These are phyloP conservation scores for Sugiyamaella americana DNA, from an alignment of 805 yeast species.

Conservation along the genomic window DNA sequence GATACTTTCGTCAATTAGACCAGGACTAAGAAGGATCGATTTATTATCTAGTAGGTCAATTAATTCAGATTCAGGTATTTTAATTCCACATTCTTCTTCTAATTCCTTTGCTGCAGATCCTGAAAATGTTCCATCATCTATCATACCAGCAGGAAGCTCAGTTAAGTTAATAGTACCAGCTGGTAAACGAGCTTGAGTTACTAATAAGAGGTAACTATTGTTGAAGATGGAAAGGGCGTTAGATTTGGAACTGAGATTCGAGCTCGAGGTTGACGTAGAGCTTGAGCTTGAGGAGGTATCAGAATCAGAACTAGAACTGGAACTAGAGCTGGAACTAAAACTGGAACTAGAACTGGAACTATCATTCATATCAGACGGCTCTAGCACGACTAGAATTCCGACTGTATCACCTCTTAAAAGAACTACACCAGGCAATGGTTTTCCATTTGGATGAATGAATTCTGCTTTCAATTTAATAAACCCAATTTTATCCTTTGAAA, in stretches of 20 bases:
- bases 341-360: not conserved
- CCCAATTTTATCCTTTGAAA: conserved; percentile 19
- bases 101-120: conserved; percentile 27
- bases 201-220: conserved; percentile 18
- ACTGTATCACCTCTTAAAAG: conserved; percentile 25
- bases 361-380: conserved; percentile 13
- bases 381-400: conserved; percentile 23
- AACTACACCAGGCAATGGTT: conserved; percentile 25
- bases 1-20: conserved; percentile 17
- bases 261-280: too few relatives aligned
- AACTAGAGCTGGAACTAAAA: too few relatives aligned
- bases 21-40: conserved; percentile 19
- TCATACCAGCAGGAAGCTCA: conserved; percentile 29
- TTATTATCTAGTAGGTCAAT: conserved; percentile 15
- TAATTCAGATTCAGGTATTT: conserved; percentile 16
- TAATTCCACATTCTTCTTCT: conserved; percentile 27
- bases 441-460: conserved; percentile 19
- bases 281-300: too few relatives aligned
- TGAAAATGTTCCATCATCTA: conserved; percentile 21
- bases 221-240: too few relatives aligned
- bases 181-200: conserved; percentile 25
- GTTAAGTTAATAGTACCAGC: conserved; percentile 19
- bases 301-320: not conserved
- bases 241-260: too few relatives aligned
- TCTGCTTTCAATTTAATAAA: conserved; percentile 24